Evolutionary conservation across 164 flowering plant species (phyloP), one percentile per base, ranked within the genome.

Genomic region (Houttuynia cordata): DNA sequence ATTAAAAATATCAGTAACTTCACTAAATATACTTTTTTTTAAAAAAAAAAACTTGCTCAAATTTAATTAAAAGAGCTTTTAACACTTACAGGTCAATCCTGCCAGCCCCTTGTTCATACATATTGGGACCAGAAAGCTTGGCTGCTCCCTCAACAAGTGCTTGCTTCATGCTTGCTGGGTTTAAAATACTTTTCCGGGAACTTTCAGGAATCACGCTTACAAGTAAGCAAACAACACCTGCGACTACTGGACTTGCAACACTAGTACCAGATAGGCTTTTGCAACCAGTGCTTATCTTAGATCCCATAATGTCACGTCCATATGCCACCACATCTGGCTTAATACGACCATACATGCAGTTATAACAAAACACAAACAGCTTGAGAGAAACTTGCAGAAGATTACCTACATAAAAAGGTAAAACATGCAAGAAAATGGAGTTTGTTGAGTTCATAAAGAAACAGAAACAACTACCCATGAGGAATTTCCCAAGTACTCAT

Each of bases 401-500:
- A n/a, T 57, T 9, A 53, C 10, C 59, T 25, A 37, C 45, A 34
- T 24, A 20, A 37, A 18, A 59, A 4, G 42, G 10, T 42, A 10
- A 42, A 5, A 42, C 10, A 20, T 59, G 64, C 25, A 24, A 17
- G 8, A n/a, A 49, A 40, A 49, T 21, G 51, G 10, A 14, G 8
- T 51, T 37, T 23, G 45, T 17, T 7, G 22, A 30, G 4, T 30
- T 30, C 37, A 2, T 6, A 14, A 23, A 20, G 24, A 53, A 20
- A 53, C 9, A 52, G 23, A 25, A 14, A 51, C 19, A 37, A 57
- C 18, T 83, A 94, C 99, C 99, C 99, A 76, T 94, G 99, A 70
- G 99, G 99, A 76, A 94, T 78, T 79, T 94, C 99, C 99, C 99
- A 90, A 52, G 99, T 94, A 72, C 97, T 94, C 99, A 94, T 94